phyloP scores from a whole-genome alignment of 148 eudicot species.

The Nepenthes mirabilis region DNA sequence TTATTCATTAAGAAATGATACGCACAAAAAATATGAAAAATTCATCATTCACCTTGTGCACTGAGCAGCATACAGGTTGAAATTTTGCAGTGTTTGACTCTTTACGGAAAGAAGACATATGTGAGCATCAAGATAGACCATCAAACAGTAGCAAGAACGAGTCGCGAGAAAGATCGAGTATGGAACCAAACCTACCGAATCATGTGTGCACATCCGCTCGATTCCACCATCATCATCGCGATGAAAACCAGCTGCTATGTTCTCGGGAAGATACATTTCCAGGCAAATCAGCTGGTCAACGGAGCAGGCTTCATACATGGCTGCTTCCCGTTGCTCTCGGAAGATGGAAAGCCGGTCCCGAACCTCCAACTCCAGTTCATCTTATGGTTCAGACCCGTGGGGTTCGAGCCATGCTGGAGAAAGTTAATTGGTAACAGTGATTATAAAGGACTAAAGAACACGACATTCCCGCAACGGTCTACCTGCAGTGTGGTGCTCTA shows the following conservation, averaged over 20 bases:
- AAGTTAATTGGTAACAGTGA: conserved; percentile 31
- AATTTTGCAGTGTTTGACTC: conserved; percentile 52
- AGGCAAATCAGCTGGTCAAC: conserved; percentile 36
- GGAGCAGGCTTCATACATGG: conserved; percentile 63
- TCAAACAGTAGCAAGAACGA: conserved; percentile 60
- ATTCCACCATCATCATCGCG: conserved; percentile 52
- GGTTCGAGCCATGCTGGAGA: conserved; percentile 55
- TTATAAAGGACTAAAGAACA: conserved; percentile 47
- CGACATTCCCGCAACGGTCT: conserved; percentile 65
- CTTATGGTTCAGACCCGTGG: conserved; percentile 83
- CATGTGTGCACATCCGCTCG: conserved; percentile 68
- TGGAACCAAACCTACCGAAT: conserved; percentile 94
- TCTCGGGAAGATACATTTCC: conserved; percentile 50
- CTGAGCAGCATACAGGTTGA: no score
- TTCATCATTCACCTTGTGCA: no score
- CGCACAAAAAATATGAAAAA: no score
- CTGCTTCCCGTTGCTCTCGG: conserved; percentile 45
- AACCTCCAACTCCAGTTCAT: conserved; percentile 49
- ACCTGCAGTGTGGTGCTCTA: conserved; percentile 56
- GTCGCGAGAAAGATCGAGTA: conserved; percentile 36
- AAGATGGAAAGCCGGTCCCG: conserved; percentile 31
- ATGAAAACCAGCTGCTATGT: conserved; percentile 48
- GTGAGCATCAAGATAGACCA: conserved; percentile 64
- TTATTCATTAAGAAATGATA: no score
- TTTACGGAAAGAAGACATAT: conserved; percentile 39